phyloP scores from a whole-genome alignment of 176 grass and related monocot species.

The Alopecurus myosuroides region DNA sequence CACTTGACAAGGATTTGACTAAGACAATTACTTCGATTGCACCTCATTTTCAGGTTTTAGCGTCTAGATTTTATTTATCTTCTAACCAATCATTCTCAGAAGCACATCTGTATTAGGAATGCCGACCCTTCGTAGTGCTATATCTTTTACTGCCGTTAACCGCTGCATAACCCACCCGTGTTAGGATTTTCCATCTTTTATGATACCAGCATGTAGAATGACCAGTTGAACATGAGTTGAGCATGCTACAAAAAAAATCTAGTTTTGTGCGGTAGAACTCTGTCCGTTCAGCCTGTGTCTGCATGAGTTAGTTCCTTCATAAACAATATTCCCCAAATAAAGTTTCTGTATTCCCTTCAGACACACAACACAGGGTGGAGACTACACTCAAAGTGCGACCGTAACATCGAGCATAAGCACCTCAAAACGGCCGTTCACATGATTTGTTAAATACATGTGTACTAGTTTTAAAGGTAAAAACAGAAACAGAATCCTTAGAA shows the following conservation, averaged over 20 bases:
- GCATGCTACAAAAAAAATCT: not conserved
- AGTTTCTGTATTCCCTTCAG: not conserved
- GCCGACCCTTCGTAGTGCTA: not conserved
- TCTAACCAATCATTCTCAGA: not conserved
- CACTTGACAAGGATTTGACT: not conserved
- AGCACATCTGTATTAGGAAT: not conserved
- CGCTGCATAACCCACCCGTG: not conserved
- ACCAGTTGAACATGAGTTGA: not conserved
- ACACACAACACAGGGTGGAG: not conserved
- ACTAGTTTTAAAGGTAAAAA: too few relatives aligned
- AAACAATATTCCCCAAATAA: not conserved
- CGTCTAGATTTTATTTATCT: not conserved
- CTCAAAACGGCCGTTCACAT: too few relatives aligned
- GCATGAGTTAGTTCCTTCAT: not conserved
- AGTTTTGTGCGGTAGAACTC: not conserved
- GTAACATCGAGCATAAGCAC: not conserved
- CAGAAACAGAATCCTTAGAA: too few relatives aligned
- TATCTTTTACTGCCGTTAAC: not conserved
- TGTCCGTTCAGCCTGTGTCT: not conserved
- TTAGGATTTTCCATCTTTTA: not conserved
- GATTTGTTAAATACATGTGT: too few relatives aligned
- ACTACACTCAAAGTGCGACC: not conserved
- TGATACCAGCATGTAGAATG: not conserved
- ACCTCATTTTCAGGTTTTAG: not conserved
- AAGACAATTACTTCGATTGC: not conserved